Base-by-base conservation (phyloP, 2,329 filamentous ascomycete genomes). In the Aspergillus hiratsukae region DNA sequence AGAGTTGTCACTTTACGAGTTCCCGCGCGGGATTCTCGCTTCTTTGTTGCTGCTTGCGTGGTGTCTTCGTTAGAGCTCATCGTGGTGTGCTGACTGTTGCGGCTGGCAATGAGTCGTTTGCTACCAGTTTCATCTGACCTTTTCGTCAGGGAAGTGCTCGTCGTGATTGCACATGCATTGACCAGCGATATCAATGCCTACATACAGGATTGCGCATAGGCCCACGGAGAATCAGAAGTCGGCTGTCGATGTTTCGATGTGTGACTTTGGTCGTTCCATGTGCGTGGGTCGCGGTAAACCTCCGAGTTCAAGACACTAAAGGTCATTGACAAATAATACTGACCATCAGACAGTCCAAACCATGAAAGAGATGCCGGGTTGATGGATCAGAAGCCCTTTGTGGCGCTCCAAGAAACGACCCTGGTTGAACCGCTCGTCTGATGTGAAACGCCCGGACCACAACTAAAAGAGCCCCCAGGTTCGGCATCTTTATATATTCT, bases 1-100 rank as follows among this genome's bases (percentile, higher is more conserved):
- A 85, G 72, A 9, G 80, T 81, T 40, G 79, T 80, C 45, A 84
- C 82, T 66, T 81, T 84, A 57, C 82, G 78, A 48, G 81, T 81
- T 10, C 82, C 81, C 37, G 81, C 80, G 67, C 82, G 76, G 48
- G 81, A 82, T 52, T 75, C 72, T 28, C 71, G 67, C 58, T 67
- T 72, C 55, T 66, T 72, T 37, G 31, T 17, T 14, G 31, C 14
- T n/a, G 59, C 54, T 19, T 59, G 57, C 1, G 59, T 50, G 23
- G 57, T 45, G 28, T 63, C 64, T 35, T 53, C 58, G 25, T 63
- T 65, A 54, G 65, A 61, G 56, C 61, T 66, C 61, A 66, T 68
- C 58, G 59, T 69, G 53, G 43, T 46, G 19, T 37, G 0, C 21
- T 27, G 23, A 14, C 37, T 52, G 50, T 49, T 54, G 27, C 46